phyloP scores from a whole-genome alignment of 1,284 basidiomycete genomes.

The Takashimella tepidaria region DNA sequence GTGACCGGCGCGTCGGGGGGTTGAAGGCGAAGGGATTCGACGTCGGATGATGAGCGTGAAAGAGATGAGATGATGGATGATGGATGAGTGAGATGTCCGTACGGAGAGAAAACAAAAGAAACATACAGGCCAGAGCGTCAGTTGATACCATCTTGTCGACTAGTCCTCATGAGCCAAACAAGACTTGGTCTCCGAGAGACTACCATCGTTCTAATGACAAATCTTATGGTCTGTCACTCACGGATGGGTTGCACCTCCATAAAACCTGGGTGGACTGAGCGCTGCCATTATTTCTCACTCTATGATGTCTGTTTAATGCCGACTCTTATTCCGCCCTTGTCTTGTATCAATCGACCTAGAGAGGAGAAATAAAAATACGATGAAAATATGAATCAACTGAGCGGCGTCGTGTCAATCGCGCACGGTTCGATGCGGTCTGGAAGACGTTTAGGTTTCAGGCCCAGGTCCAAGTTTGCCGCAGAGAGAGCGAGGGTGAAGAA shows the following conservation, averaged over 20 bases:
- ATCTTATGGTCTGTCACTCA: neutral
- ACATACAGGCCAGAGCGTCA: neutral
- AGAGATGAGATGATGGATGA: neutral
- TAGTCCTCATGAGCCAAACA: no score
- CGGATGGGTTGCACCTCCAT: neutral
- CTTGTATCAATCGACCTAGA: no score
- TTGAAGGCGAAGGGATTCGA: neutral
- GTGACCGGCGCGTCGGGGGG: neutral
- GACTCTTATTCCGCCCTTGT: no score
- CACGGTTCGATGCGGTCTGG: no score
- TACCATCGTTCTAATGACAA: neutral
- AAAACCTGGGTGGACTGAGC: neutral
- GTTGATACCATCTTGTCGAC: neutral
- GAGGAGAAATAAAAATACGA: no score
- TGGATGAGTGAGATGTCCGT: neutral
- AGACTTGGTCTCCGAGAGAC: neutral
- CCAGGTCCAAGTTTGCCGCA: no score
- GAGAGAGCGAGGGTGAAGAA: no score
- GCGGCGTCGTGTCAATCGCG: no score
- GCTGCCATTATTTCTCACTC: neutral
- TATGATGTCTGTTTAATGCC: no score
- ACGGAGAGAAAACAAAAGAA: neutral
- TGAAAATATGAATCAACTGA: no score
- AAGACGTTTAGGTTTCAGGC: no score
- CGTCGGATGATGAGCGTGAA: neutral